These are phyloP conservation scores for Tillandsia leiboldiana DNA, from an alignment of 176 grass and related monocot species.

Conservation along the genomic window DNA sequence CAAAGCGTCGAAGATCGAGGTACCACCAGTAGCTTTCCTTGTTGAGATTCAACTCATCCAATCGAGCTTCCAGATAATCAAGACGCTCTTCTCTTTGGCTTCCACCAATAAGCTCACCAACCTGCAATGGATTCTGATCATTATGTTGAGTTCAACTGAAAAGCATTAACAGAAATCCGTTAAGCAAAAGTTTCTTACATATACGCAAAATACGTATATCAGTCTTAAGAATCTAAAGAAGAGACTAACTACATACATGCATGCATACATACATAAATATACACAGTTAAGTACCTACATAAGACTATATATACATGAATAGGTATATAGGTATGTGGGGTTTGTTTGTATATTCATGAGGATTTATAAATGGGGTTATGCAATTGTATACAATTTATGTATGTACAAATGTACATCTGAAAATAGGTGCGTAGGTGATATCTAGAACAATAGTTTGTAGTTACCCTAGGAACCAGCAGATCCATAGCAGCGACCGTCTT, in stretches of 20 bases:
- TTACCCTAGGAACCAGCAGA: constrained; percentile 85
- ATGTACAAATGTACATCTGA: too few species aligned
- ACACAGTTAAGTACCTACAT: too few species aligned
- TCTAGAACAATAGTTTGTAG: not conserved
- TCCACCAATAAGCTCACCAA: constrained; percentile 96
- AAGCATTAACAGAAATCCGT: not conserved
- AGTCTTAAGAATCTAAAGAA: not conserved
- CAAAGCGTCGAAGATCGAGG: constrained; percentile 78
- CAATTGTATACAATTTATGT: too few species aligned
- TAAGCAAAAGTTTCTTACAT: not conserved
- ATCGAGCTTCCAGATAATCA: constrained; percentile 68
- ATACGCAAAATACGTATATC: not conserved
- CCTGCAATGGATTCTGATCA: constrained; percentile 31
- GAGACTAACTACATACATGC: not conserved
- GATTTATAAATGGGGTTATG: too few species aligned
- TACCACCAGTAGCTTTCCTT: constrained; percentile 99
- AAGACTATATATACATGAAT: too few species aligned
- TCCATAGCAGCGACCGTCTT: constrained; percentile 98
- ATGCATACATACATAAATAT: too few species aligned
- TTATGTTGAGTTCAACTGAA: not conserved
- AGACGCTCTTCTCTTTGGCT: constrained; percentile 98
- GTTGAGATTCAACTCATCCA: constrained; percentile 78
- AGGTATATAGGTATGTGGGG: too few species aligned
- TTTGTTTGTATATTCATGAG: too few species aligned
- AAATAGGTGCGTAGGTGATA: too few species aligned